These are phyloP conservation scores for Nitzschia inconspicua DNA, from an alignment of 108 stramenopile genomes.

Conservation along the genomic window DNA sequence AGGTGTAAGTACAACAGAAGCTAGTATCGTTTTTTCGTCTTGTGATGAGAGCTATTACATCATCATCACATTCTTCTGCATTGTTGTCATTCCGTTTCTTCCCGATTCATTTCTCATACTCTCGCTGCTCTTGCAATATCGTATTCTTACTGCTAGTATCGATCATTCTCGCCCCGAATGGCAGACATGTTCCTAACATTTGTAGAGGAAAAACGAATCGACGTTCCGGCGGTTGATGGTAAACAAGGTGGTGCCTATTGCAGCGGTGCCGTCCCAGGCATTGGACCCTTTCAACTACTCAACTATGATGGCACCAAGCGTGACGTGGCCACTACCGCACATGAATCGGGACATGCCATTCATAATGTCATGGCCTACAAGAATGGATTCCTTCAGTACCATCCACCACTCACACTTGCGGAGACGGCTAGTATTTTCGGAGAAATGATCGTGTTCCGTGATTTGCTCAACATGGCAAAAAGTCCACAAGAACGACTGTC, in stretches of 20 bases:
- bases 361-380: constrained; percentile 42
- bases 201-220: constrained; percentile 43
- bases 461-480: constrained; percentile 25
- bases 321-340: constrained; percentile 38
- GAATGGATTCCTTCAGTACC: constrained; percentile 42
- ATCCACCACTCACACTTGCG: constrained; percentile 45
- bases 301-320: constrained; percentile 50
- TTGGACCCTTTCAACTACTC: constrained; percentile 43
- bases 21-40: not conserved
- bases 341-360: constrained; percentile 44
- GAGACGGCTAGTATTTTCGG: constrained; percentile 48
- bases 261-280: constrained; percentile 37
- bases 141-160: constrained; percentile 1
- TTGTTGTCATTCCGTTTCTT: not conserved
- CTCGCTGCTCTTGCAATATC: too few relatives aligned
- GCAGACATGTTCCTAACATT: constrained; percentile 36
- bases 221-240: constrained; percentile 40
- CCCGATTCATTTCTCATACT: too few relatives aligned
- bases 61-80: not conserved
- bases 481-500: constrained; percentile 34
- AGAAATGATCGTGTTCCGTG: constrained; percentile 49
- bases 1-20: too few relatives aligned
- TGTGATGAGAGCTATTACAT: not conserved
- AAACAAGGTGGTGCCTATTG: constrained; percentile 51
- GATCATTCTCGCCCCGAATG: constrained; percentile 32